phyloP scores from a whole-genome alignment of 208 protist species.

The Trichomonas gallinae region DNA sequence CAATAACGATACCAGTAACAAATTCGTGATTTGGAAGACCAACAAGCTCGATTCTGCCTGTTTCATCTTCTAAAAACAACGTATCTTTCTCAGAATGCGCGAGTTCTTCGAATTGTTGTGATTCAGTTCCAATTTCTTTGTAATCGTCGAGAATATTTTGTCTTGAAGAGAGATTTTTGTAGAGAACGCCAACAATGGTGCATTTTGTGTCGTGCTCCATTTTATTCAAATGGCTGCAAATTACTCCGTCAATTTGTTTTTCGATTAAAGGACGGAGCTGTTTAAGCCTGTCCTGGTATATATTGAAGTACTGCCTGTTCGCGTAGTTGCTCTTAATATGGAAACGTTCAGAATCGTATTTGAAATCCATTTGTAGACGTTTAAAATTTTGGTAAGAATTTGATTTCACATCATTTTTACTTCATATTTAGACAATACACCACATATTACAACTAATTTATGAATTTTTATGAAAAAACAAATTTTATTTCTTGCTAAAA shows the following conservation, averaged over 20 bases:
- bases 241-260: not conserved
- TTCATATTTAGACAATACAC: too few relatives aligned
- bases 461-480: too few relatives aligned
- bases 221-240: not conserved
- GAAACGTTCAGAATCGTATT: not conserved
- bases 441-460: too few relatives aligned
- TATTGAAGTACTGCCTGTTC: not conserved
- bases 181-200: not conserved
- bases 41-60: not conserved
- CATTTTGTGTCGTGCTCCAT: not conserved
- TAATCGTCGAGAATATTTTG: constrained; percentile 1
- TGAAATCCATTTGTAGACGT: not conserved
- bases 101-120: not conserved
- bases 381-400: not conserved
- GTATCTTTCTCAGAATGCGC: not conserved
- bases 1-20: not conserved
- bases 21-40: not conserved
- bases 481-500: too few relatives aligned
- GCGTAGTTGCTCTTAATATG: not conserved
- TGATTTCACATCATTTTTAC: too few relatives aligned
- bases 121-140: not conserved
- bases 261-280: not conserved
- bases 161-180: not conserved
- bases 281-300: not conserved
- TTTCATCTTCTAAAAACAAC: not conserved